Evolutionary conservation across 257 asterid genomes (phyloP).

Genomic region (Lavandula angustifolia): DNA sequence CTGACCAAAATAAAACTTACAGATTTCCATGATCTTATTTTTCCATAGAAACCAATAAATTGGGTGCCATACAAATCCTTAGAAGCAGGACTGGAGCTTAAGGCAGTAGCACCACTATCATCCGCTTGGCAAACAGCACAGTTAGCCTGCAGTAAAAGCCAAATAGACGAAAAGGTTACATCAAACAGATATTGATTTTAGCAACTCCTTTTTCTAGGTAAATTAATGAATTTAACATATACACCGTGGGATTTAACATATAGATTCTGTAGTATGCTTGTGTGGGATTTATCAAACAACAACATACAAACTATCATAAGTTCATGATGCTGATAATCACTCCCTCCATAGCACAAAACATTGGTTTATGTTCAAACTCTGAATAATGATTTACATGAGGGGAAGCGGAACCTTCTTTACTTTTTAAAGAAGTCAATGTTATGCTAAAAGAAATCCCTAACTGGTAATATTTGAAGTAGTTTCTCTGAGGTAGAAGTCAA

Average conservation of each 20-base stretch:
- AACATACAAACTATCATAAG: not conserved
- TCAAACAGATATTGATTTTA: constrained; percentile 15
- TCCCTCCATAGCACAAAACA: constrained; percentile 15
- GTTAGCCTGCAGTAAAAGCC: constrained; percentile 68
- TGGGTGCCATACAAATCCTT: constrained; percentile 93
- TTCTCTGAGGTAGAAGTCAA: not conserved
- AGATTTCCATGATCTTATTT: constrained; percentile 97
- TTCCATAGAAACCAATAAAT: constrained; percentile 90
- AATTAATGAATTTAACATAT: constrained; percentile 18
- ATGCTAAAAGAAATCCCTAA: constrained; percentile 7
- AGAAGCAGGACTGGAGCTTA: constrained; percentile 77
- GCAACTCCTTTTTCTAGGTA: constrained; percentile 17
- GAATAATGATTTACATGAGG: not conserved
- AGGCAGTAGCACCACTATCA: constrained; percentile 89
- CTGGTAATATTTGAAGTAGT: not conserved
- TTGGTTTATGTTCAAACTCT: not conserved
- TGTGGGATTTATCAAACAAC: not conserved
- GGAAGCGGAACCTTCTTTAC: not conserved
- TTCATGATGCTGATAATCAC: constrained; percentile 8
- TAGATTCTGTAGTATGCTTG: not conserved
- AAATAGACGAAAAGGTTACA: constrained; percentile 23
- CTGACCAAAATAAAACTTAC: constrained; percentile 50
- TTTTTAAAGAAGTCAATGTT: not conserved
- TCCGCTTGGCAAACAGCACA: constrained; percentile 95
- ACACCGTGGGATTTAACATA: constrained; percentile 8